Evolutionary conservation across 78 protist species (phyloP).

Genomic region (slime mould (Dictyostelium discoideum)): DNA sequence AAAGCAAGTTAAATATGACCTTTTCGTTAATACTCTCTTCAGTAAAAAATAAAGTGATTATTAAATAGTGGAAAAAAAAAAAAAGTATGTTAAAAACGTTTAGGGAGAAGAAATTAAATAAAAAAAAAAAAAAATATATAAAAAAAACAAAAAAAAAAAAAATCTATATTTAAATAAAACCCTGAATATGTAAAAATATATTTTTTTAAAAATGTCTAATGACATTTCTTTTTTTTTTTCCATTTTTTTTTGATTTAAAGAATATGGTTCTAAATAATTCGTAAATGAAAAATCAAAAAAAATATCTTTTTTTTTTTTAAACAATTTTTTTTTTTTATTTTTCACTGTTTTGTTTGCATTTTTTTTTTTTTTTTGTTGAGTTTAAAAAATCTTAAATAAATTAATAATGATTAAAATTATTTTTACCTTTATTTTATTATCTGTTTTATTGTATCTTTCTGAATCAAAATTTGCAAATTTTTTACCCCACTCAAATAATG

Average conservation of each 20-base stretch:
- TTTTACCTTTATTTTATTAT: background rate
- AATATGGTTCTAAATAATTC: too few species aligned
- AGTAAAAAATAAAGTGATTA: conserved; percentile 49
- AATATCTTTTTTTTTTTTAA: too few species aligned
- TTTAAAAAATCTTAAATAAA: too few species aligned
- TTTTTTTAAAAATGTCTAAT: background rate
- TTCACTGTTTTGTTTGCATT: too few species aligned
- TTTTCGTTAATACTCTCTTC: conserved; percentile 72
- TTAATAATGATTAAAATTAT: background rate
- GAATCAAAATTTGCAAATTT: background rate
- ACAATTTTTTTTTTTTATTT: too few species aligned
- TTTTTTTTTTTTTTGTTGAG: background rate
- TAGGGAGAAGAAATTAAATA: background rate
- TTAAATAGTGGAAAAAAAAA: background rate
- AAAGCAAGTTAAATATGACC: conserved; percentile 77
- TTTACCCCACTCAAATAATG: background rate
- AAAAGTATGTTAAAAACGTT: background rate
- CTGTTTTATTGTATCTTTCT: background rate
- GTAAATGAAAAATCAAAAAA: too few species aligned
- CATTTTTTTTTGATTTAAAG: too few species aligned
- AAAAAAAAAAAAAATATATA: too few species aligned
- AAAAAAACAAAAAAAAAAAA: too few species aligned
- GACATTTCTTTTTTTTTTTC: background rate
- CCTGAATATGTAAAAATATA: background rate
- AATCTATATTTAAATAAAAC: background rate